Percentiles rank a stretch among this genome's conserved stretches.
Conservation (phyloP, 305 asterid species). For the Solanum hybrid region DNA sequence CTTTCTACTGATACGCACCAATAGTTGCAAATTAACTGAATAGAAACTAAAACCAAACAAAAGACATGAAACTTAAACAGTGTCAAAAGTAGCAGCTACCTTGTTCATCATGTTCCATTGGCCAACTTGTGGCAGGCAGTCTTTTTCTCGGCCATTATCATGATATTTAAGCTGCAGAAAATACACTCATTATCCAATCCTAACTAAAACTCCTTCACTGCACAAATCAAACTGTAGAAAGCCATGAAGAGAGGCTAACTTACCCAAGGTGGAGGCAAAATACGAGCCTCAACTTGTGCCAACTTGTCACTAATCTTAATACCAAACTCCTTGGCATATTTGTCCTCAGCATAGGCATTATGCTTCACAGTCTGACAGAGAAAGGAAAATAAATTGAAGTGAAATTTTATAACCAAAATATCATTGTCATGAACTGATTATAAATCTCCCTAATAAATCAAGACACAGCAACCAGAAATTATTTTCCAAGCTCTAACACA, state of each 20-base stretch:
- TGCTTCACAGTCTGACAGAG: conserved; percentile 56
- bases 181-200: background rate
- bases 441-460: background rate
- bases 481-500: background rate
- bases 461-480: background rate
- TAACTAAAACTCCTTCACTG: background rate
- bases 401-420: background rate
- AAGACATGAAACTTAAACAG: background rate
- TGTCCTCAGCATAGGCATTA: conserved; percentile 71
- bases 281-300: conserved; percentile 95
- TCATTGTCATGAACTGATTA: background rate
- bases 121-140: conserved; percentile 92
- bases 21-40: background rate
- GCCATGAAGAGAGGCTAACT: background rate
- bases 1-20: background rate
- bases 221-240: background rate
- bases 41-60: background rate
- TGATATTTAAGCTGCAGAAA: conserved; percentile 68
- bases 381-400: background rate
- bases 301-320: conserved; percentile 68
- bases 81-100: conserved; percentile 26
- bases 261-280: conserved; percentile 90
- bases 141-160: conserved; percentile 83
- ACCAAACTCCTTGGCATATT: conserved; percentile 85
- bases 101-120: conserved; percentile 99